phyloP scores from a whole-genome alignment of 495 filamentous ascomycete species.

The Hypoxylon fuscum region DNA sequence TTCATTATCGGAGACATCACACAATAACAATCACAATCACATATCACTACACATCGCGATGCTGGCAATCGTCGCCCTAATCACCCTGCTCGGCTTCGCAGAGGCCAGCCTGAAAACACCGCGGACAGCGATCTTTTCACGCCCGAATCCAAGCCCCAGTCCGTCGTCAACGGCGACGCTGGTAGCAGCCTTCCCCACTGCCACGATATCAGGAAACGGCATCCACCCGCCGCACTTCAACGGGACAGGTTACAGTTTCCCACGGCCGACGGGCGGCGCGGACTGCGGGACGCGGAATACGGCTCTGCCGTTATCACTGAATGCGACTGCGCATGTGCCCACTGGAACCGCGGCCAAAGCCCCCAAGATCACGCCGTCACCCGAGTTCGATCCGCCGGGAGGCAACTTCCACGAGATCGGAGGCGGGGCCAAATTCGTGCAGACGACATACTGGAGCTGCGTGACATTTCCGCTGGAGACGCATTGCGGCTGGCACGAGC shows the following conservation, averaged over 20 bases:
- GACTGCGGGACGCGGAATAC: constrained; percentile 8
- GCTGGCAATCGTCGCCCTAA: constrained; percentile 21
- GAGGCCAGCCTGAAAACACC: constrained; percentile 34
- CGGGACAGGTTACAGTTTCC: neutral
- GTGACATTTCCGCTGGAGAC: constrained; percentile 43
- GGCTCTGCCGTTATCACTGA: constrained; percentile 2
- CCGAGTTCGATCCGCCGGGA: constrained; percentile 15
- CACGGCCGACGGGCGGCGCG: neutral
- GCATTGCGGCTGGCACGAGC: constrained; percentile 57
- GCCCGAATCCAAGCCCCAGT: constrained; percentile 2
- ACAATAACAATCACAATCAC: neutral
- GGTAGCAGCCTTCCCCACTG: neutral
- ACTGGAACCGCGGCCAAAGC: neutral
- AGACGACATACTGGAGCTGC: constrained; percentile 57
- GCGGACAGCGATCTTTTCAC: constrained; percentile 20
- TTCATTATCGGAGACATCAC: neutral
- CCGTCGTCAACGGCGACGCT: constrained; percentile 12
- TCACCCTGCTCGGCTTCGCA: constrained; percentile 21
- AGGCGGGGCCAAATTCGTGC: constrained; percentile 40
- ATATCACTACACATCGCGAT: constrained; percentile 8
- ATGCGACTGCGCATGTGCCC: neutral
- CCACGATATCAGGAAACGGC: constrained; percentile 1
- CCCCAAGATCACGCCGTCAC: constrained; percentile 33
- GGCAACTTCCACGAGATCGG: constrained; percentile 37
- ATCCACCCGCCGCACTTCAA: neutral